phyloP scores from a whole-genome alignment of 31 red algal species.

The Asparagopsis taxiformis region DNA sequence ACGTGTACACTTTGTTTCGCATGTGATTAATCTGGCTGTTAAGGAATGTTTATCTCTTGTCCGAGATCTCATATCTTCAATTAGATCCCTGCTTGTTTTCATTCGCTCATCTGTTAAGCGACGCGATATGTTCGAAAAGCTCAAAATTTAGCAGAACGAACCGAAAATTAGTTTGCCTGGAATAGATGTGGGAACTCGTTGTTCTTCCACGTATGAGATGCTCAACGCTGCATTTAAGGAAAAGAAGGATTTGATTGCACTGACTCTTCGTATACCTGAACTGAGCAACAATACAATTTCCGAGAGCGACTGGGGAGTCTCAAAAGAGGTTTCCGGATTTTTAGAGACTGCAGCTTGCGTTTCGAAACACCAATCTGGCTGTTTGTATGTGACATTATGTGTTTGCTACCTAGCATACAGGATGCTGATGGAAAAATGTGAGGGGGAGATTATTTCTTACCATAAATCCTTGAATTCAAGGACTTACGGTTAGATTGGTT shows the following conservation, averaged over 20 bases:
- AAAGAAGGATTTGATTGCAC: not conserved
- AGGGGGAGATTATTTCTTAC: too few species aligned
- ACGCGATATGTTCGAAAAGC: constrained; percentile 11
- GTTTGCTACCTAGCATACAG: too few species aligned
- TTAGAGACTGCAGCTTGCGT: not conserved
- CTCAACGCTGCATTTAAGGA: not conserved
- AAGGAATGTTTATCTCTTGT: constrained; percentile 4
- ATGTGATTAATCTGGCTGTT: not conserved
- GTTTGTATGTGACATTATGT: not conserved
- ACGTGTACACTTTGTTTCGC: not conserved
- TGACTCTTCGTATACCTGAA: too few species aligned
- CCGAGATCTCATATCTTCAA: not conserved
- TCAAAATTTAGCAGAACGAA: not conserved
- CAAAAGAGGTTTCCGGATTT: not conserved
- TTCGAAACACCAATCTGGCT: not conserved
- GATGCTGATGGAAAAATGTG: too few species aligned
- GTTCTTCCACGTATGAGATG: not conserved
- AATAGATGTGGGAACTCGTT: not conserved
- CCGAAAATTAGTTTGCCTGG: not conserved
- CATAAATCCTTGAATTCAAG: too few species aligned
- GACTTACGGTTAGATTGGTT: too few species aligned
- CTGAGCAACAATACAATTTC: not conserved
- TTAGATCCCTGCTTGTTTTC: not conserved
- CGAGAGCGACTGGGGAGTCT: not conserved
- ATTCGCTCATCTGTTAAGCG: constrained; percentile 9